A percentile compares a stretch with the other conserved stretches of the same genome.
Conservation (phyloP, 352 stramenopile genomes). For the Aphanomyces astaci region DNA sequence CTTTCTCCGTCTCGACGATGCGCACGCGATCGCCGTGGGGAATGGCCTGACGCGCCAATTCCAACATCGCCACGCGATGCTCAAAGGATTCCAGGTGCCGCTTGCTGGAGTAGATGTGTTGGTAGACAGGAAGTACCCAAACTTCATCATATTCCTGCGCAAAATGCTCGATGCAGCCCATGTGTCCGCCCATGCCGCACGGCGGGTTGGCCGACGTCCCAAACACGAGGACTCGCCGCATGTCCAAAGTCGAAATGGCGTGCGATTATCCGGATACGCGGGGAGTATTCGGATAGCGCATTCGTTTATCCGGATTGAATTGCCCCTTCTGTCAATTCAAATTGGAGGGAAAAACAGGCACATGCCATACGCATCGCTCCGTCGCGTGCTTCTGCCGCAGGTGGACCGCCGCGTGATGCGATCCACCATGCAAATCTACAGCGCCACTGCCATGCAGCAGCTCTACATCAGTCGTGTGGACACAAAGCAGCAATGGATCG, state of each 20-base stretch:
- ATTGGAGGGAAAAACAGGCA: background rate
- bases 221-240: conserved; percentile 63
- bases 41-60: conserved; percentile 43
- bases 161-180: conserved; percentile 60
- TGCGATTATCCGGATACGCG: background rate
- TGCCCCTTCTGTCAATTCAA: background rate
- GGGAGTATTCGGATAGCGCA: too few species aligned
- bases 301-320: background rate
- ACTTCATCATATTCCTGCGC: conserved; percentile 62
- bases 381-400: conserved; percentile 46
- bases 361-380: conserved; percentile 60
- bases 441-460: conserved; percentile 78
- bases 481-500: conserved; percentile 65
- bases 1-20: conserved; percentile 54
- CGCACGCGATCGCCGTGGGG: conserved; percentile 30
- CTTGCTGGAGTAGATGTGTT: conserved; percentile 84
- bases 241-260: background rate
- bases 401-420: conserved; percentile 65
- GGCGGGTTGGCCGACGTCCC: conserved; percentile 81
- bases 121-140: conserved; percentile 85
- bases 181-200: conserved; percentile 59
- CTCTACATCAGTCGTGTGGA: conserved; percentile 76
- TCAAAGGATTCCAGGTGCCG: conserved; percentile 60
- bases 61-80: conserved; percentile 65
- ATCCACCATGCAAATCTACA: conserved; percentile 74